Evolutionary conservation across 1,284 basidiomycete genomes (phyloP), one percentile per base, ranked within the genome.

Genomic region (Microbotryum scabiosae): DNA sequence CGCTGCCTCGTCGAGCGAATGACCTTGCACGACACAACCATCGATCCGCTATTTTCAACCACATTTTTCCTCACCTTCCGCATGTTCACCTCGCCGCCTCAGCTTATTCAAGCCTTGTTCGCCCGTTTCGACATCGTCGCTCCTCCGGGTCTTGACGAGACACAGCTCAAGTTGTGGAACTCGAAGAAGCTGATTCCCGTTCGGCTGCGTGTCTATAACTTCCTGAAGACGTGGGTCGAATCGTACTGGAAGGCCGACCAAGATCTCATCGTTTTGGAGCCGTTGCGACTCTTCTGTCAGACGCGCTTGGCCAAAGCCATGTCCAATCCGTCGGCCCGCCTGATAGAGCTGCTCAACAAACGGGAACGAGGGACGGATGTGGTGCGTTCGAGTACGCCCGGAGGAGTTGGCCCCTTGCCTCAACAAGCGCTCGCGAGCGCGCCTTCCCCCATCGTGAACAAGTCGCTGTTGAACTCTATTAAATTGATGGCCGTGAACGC

Each of bases 11-110:
- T 97, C 10, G 92, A 94, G 76, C 90, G 89, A 77, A 87, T 98
- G 85, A 94, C 93, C n/a, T 89, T 92, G 3, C 89, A 94, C 72
- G 90, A 92, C 71, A 85, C 85, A 53, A 82, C 89, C 54, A 75
- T 77, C 61, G 92, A 97, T 70, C 80, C 85, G 20, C 83, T 84
- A 0, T 92, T 97, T 73, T 82, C 85, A 26, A 83, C 85, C 1
- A 86, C 93, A 20, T 97, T 98, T 79, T 94, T 93, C 80, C 79
- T 93, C 72, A 96, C 92, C 1, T 98, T 98, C 80, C 84, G 94
- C n/a, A 77, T 97, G 65, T 97, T 97, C 76, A 84, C 87, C 1
- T 84, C 85, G 0, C 88, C 94, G 1, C 61, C 76, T 8, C 85
- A 88, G 61, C 82, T 98, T 32, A 81, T 88, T 2, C 82, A 87